These are phyloP conservation scores for Chlamydomonas asymmetrica DNA, from an alignment of 139 green algal genomes.

Conservation along the genomic window DNA sequence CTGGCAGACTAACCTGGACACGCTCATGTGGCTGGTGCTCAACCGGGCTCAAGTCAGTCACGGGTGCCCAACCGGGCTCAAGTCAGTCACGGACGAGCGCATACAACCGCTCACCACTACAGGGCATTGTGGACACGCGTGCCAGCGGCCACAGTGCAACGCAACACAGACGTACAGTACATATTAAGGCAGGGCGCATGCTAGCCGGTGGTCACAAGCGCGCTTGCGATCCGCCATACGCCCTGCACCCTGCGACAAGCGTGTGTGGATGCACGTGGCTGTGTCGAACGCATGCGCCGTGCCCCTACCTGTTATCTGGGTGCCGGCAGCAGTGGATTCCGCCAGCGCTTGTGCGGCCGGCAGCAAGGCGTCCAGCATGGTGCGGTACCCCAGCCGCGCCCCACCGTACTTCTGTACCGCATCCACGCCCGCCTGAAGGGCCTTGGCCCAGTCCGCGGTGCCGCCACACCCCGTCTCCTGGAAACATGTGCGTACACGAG, in stretches of 20 bases:
- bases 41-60: too few species aligned
- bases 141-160: too few species aligned
- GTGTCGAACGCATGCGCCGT: not conserved
- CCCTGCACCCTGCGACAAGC: not conserved
- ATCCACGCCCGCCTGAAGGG: constrained; percentile 54
- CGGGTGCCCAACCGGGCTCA: too few species aligned
- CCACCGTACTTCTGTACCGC: constrained; percentile 72
- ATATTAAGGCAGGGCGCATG: not conserved
- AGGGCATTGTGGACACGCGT: too few species aligned
- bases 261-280: too few species aligned
- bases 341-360: constrained; percentile 50
- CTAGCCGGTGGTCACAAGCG: not conserved
- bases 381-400: constrained; percentile 62
- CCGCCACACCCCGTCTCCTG: not conserved
- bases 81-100: too few species aligned
- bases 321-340: constrained; percentile 11
- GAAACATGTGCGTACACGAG: too few species aligned
- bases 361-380: constrained; percentile 82
- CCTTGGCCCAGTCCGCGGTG: constrained; percentile 31
- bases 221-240: not conserved
- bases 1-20: not conserved
- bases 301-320: not conserved
- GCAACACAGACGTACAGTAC: not conserved
- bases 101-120: too few species aligned
- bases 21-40: too few species aligned